Base-by-base conservation (phyloP, 129 eudicot species). In the Logfia minima region DNA sequence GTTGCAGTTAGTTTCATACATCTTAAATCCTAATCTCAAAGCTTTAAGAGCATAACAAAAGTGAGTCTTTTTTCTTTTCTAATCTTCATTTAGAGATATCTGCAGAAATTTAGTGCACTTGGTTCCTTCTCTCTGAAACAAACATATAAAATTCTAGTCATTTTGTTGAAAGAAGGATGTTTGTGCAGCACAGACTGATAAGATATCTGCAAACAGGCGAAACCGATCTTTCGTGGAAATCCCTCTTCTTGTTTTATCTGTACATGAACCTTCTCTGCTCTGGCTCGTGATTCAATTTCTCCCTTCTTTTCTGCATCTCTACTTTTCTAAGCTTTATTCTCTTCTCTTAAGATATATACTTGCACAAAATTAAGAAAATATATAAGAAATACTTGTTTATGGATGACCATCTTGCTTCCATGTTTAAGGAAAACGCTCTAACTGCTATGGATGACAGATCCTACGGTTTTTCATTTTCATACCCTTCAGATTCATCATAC, bases 161-260 rank as follows among this genome's bases (percentile, higher is more conserved):
- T 41, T 72, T 55, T 84, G 61, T 71, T 84, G 82, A 76, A 65
- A 80, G 28, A 74, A 72, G 45, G 64, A 84, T 89, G 89, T 74
- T 59, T 66, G 82, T 65, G 80, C 79, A 72, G 72, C 83, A 75
- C 80, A 62, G 80, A 69, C 78, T 70, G 80, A 84, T 78, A 32
- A 73, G 83, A 66, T 81, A 76, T 76, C 63, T 77, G 80, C 77
- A 79, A 56, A 76, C 89, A 23, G 85, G 78, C 71, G 85, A 86
- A 84, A 80, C 76, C 6, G 79, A 79, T 71, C 83, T 87, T 77
- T 69, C 75, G 68, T 85, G 89, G 91, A 84, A 84, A 69, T 82
- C 83, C 78, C 76, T 85, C 82, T 72, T 82, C 83, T 82, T 89
- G 84, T 86, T 89, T 72, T 84, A 63, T 51, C 75, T 84, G 29